A percentile compares a stretch with the other conserved stretches of the same genome.
These are phyloP conservation scores for Oidiodendron maius DNA, from an alignment of 495 filamentous ascomycete species.

Conservation along the genomic window DNA sequence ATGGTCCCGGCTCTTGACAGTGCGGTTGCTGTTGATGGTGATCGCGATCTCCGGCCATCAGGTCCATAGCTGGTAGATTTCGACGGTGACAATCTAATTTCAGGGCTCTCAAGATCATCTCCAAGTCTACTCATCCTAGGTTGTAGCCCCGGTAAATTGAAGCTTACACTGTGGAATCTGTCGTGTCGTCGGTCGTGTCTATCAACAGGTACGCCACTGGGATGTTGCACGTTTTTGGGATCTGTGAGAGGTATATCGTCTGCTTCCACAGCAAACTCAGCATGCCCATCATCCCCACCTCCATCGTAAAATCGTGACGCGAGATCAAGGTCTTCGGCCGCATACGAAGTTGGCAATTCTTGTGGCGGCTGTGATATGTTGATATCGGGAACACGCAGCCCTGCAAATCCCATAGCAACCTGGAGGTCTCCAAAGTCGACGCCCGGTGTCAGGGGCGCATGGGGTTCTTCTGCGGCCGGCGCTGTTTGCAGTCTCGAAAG, in stretches of 20 bases:
- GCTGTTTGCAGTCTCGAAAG: constrained; percentile 3
- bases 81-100: constrained; percentile 39
- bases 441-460: constrained; percentile 18
- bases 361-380: constrained; percentile 19
- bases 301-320: constrained; percentile 22
- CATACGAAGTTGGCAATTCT: constrained; percentile 8
- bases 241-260: constrained; percentile 66
- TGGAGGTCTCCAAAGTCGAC: constrained; percentile 25
- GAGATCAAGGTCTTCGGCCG: constrained; percentile 29
- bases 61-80: constrained; percentile 45
- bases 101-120: constrained; percentile 54
- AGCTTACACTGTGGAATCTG: constrained; percentile 54
- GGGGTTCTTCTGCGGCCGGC: constrained; percentile 12
- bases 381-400: constrained; percentile 25
- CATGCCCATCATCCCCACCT: constrained; percentile 41
- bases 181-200: constrained; percentile 43
- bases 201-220: constrained; percentile 44
- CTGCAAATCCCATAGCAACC: constrained; percentile 24
- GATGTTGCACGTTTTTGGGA: constrained; percentile 54
- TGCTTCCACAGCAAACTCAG: constrained; percentile 54
- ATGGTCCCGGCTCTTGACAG: constrained; percentile 80
- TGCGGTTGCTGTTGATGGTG: constrained; percentile 40
- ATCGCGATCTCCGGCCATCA: constrained; percentile 50
- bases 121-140: constrained; percentile 44
- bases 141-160: constrained; percentile 31